Evolutionary conservation across 2,329 filamentous ascomycete species (phyloP), one percentile per base, ranked within the genome.

Genomic region (Scolecobasidium constrictum): DNA sequence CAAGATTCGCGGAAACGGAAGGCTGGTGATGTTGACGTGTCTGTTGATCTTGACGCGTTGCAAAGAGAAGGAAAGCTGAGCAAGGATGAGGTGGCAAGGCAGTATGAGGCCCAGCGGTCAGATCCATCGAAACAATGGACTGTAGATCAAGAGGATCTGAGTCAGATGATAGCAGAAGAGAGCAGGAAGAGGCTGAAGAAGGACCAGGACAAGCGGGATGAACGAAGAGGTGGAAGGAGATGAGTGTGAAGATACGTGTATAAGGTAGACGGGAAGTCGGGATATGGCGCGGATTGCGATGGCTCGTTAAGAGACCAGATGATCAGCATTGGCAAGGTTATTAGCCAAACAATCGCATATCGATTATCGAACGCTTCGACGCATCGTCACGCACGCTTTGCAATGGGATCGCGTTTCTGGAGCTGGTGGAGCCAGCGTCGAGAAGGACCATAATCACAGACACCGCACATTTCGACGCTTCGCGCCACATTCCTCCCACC

Each of bases 141-240:
- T 15, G 75, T 78, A 45, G 81, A 82, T 62, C 85, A 94, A 59
- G 90, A 96, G 52, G 90, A 95, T 57, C 64, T 98, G 44, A 90
- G 81, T 54, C 85, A 94, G 55, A 93, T 98, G 85, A 95, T 98
- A 66, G 86, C 86, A 11, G 81, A 86, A 55, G 92, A 96, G 66
- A 86, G 81, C 56, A 75, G 86, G 50, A 96, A 96, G 73, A 76
- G 87, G 58, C 75, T 88, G 59, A 93, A 88, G 73, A 77, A 83
- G 50, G 88, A 94, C 53, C 80, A 86, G 60, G 86, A 94, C 62
- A 78, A 79, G 59, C 72, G 73, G 54, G 26, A 31, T 9, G 26
- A 31, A 31, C 9, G n/a, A 31, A 31, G n/a, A 31, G 26, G 26
- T n/a, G 26, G 26, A 9, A 31, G 26, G 26, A n/a, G 26, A 31